These are phyloP conservation scores for Paspalum notatum DNA, from an alignment of 176 grass and related monocot species.

Conservation along the genomic window DNA sequence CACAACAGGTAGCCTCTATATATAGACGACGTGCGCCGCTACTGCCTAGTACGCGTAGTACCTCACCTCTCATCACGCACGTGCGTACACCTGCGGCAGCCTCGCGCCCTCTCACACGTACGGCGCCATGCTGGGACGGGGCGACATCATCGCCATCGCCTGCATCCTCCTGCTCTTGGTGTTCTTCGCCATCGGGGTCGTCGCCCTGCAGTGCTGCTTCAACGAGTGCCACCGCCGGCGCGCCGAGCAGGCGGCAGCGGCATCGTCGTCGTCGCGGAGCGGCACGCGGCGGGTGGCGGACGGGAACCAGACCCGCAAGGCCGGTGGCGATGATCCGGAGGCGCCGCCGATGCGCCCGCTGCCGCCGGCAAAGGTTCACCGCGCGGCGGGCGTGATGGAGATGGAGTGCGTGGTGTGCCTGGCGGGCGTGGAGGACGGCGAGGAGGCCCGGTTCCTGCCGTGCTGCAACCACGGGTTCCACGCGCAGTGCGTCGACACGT, in stretches of 20 bases:
- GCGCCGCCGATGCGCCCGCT: neutral
- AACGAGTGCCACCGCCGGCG: neutral
- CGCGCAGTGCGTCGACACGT: conserved; percentile 53
- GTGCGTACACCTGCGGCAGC: too few species aligned
- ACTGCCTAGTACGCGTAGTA: too few species aligned
- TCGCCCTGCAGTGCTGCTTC: conserved; percentile 16
- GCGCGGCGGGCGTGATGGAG: conserved; percentile 35
- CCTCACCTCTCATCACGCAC: too few species aligned
- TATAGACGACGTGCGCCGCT: too few species aligned
- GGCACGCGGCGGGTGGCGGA: too few species aligned
- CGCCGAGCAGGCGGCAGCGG: too few species aligned
- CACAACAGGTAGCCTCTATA: too few species aligned
- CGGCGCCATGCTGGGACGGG: neutral
- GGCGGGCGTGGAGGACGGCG: conserved; percentile 68
- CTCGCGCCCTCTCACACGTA: too few species aligned
- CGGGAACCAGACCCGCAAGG: too few species aligned
- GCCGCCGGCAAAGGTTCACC: conserved; percentile 22
- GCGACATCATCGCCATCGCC: neutral
- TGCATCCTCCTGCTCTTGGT: neutral
- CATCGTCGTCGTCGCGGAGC: too few species aligned
- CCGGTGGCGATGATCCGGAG: conserved; percentile 28
- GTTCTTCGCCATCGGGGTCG: neutral
- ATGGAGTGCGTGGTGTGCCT: conserved; percentile 71
- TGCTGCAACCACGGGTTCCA: conserved; percentile 77
- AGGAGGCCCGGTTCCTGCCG: conserved; percentile 51